Percentiles rank a stretch among this genome's conserved stretches.
phyloP scores from a whole-genome alignment of 495 filamentous ascomycete species.

The Neurospora pannonica region DNA sequence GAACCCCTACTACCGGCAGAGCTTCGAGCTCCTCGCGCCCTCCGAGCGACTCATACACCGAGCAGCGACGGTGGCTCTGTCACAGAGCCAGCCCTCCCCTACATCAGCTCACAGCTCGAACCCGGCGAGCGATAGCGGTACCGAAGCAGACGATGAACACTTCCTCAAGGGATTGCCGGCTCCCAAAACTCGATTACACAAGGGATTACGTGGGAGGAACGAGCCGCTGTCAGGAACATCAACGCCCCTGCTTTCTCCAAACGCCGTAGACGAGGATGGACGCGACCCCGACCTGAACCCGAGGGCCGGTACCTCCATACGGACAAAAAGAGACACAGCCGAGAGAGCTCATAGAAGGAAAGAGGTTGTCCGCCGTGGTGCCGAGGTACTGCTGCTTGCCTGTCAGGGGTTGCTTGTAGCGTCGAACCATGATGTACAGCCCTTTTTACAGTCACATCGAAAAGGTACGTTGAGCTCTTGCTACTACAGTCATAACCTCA shows the following conservation, averaged over 20 bases:
- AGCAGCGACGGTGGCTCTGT: neutral
- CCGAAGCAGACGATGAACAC: constrained; percentile 82
- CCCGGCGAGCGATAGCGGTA: constrained; percentile 74
- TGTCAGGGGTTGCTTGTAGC: constrained; percentile 31
- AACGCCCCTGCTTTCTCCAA: constrained; percentile 52
- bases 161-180: constrained; percentile 75
- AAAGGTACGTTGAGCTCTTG: constrained; percentile 14
- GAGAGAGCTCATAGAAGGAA: constrained; percentile 32
- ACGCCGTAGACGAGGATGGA: constrained; percentile 47
- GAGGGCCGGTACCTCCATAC: neutral
- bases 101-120: constrained; percentile 35
- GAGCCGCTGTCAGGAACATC: constrained; percentile 37
- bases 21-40: constrained; percentile 38
- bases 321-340: constrained; percentile 14
- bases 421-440: constrained; percentile 20
- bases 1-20: constrained; percentile 61
- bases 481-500: constrained; percentile 5
- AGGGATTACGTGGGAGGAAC: constrained; percentile 56
- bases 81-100: constrained; percentile 8
- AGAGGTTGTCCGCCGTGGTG: constrained; percentile 32
- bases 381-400: constrained; percentile 35
- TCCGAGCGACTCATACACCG: constrained; percentile 21
- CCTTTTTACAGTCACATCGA: constrained; percentile 15
- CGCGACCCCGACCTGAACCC: neutral
- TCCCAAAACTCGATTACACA: constrained; percentile 57